Base-by-base conservation (phyloP, 805 yeast genomes). In the Wickerhamomyces rabaulensis region DNA sequence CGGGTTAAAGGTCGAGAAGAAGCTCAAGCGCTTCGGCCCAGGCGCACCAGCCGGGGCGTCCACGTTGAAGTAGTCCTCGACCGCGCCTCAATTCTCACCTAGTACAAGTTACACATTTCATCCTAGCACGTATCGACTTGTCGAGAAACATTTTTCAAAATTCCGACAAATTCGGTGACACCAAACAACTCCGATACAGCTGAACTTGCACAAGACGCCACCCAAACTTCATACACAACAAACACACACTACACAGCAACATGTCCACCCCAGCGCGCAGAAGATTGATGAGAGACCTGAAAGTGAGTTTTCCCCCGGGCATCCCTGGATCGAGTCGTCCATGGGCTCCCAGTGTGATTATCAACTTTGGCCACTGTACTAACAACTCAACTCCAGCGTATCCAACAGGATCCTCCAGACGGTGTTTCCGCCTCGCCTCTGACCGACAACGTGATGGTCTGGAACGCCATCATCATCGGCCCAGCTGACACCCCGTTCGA, bases 231-330 rank as follows among this genome's bases (percentile, higher is more conserved):
- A n/a, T n/a, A n/a, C n/a, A n/a, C n/a, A n/a, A n/a, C n/a, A n/a
- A n/a, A n/a, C n/a, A n/a, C n/a, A n/a, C n/a, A 25, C 27, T 25
- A 9, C 12, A 25, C 9, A 25, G n/a, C 8, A 38, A 21, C 10
- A 92, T 92, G 99, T 91, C 98, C 8, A 94, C 99, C 8, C 94
- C 97, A 15, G 99, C 99, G n/a, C 82, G 96, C 66, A 86, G 97
- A 80, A 82, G 99, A 72, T 80, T 94, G 60, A 94, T 94, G 98
- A 87, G 99, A 67, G 99, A 94, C 69, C 89, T 94, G 70, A 91
- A 90, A 67, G 87, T 84, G 68, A 41, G 85, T 56, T 25, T 22
- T 6, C 8, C n/a, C n/a, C n/a, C n/a, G n/a, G n/a, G n/a, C 6
- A 38, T 38, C 26, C 17, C 13, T 17, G 7, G 21, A 20, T 15